Conservation (phyloP, 441 rosid species). For the Populus tomentosa region DNA sequence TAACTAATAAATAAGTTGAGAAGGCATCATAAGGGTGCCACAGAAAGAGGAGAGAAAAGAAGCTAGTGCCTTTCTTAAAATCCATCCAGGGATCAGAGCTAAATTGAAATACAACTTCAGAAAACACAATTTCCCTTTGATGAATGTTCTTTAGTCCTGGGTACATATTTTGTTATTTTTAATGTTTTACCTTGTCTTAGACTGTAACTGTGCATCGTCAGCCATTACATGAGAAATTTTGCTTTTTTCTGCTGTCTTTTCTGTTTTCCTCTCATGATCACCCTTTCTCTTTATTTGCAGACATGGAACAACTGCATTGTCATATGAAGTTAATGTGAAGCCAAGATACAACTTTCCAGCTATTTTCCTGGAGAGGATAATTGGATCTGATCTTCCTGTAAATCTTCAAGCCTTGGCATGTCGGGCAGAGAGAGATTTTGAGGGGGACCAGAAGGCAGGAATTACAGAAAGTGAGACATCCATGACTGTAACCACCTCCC, state of each 20-base stretch:
- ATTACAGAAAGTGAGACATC: constrained; percentile 32
- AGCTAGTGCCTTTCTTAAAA: background rate
- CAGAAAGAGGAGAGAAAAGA: background rate
- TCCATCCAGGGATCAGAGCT: too few species aligned
- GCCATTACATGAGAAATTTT: background rate
- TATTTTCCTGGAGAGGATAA: constrained; percentile 90
- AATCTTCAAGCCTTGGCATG: constrained; percentile 87
- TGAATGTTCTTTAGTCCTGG: too few species aligned
- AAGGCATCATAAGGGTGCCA: background rate
- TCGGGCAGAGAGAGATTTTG: constrained; percentile 62
- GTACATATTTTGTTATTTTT: too few species aligned
- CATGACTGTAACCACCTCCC: constrained; percentile 26
- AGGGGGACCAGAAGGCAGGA: constrained; percentile 35
- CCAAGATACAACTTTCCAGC: constrained; percentile 94
- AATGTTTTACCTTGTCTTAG: background rate
- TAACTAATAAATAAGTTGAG: background rate
- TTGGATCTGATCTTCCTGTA: constrained; percentile 91
- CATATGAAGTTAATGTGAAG: constrained; percentile 85
- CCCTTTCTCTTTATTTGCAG: constrained; percentile 28
- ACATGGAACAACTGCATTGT: constrained; percentile 51
- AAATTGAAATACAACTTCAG: too few species aligned
- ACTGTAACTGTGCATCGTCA: background rate
- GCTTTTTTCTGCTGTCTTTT: background rate
- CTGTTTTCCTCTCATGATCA: background rate
- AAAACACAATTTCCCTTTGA: too few species aligned